phyloP scores from a whole-genome alignment of 2,329 filamentous ascomycete genomes.

The Alternaria postmessia region DNA sequence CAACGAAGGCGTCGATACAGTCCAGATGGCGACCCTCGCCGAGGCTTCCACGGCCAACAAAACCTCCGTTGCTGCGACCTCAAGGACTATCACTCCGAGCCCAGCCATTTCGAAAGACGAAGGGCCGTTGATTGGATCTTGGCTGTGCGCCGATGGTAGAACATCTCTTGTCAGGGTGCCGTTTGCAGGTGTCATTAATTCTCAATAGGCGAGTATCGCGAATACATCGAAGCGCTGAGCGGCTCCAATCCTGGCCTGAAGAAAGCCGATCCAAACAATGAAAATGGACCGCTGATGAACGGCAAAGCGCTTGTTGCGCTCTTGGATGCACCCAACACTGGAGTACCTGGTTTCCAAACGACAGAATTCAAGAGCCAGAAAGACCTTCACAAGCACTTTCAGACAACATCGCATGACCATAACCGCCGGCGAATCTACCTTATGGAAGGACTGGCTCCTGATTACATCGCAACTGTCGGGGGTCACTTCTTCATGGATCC shows the following conservation, averaged over 20 bases:
- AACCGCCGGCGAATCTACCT: slow-evolving; percentile 39
- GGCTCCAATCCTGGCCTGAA: slow-evolving; percentile 40
- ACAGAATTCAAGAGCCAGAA: slow-evolving; percentile 23
- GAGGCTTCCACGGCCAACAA: neutral
- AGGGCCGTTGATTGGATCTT: slow-evolving; percentile 26
- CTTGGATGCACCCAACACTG: slow-evolving; percentile 28
- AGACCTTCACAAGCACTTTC: slow-evolving; percentile 31
- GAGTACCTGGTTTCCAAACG: slow-evolving; percentile 23
- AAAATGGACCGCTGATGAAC: slow-evolving; percentile 21
- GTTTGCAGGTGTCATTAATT: slow-evolving; percentile 11
- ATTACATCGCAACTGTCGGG: slow-evolving; percentile 39
- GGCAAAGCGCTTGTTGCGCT: slow-evolving; percentile 38
- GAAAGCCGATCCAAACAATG: slow-evolving; percentile 43
- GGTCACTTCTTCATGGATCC: slow-evolving; percentile 48
- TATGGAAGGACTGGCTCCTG: slow-evolving; percentile 45
- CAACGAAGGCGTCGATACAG: neutral
- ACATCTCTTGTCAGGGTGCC: neutral
- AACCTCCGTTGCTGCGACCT: slow-evolving; percentile 3
- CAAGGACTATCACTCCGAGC: slow-evolving; percentile 11
- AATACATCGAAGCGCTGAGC: slow-evolving; percentile 41
- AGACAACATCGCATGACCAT: slow-evolving; percentile 13
- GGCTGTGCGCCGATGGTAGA: slow-evolving; percentile 41
- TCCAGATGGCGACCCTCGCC: slow-evolving; percentile 11
- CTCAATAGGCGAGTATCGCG: slow-evolving; percentile 34
- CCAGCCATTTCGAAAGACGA: slow-evolving; percentile 4